Evolutionary conservation across 202 grass and related monocot genomes (phyloP).

Genomic region (Cymbopogon flexuosus): DNA sequence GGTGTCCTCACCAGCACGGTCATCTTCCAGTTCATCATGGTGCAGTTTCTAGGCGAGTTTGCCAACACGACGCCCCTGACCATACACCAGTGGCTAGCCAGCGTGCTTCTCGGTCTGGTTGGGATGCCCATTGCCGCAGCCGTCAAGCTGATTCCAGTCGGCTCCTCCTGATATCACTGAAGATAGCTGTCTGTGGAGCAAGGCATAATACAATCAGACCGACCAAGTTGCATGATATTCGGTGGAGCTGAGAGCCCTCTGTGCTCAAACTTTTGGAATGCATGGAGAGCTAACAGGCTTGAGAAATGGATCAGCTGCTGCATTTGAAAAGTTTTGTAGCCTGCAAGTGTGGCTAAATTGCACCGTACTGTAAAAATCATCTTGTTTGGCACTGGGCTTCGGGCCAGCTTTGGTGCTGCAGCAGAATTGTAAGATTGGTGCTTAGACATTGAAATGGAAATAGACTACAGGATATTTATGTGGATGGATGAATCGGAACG

Average conservation of each 20-base stretch:
- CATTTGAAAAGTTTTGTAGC: conserved; percentile 16
- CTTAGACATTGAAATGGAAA: conserved; percentile 13
- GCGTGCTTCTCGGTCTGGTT: conserved; percentile 51
- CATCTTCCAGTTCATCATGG: conserved; percentile 80
- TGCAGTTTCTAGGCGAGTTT: conserved; percentile 84
- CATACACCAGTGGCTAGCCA: conserved; percentile 55
- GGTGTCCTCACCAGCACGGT: conserved; percentile 62
- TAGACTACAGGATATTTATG: not conserved
- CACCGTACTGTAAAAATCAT: conserved; percentile 22
- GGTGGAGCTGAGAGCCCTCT: conserved; percentile 5
- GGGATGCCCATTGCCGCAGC: conserved; percentile 72
- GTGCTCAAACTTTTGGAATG: conserved; percentile 25
- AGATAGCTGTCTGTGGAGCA: not conserved
- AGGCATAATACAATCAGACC: not conserved
- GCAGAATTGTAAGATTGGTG: conserved; percentile 20
- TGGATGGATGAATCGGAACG: not conserved
- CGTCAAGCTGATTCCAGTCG: conserved; percentile 59
- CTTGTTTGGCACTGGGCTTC: not conserved
- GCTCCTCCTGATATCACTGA: conserved; percentile 43
- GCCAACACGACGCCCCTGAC: conserved; percentile 78
- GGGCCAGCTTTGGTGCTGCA: not conserved
- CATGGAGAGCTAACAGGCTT: conserved; percentile 4
- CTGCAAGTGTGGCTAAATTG: conserved; percentile 5
- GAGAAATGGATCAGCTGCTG: conserved; percentile 10
- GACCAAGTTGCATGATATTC: not conserved